phyloP scores from a whole-genome alignment of 192 early-diverging fungal species.

The Rhizophlyctis rosea region DNA sequence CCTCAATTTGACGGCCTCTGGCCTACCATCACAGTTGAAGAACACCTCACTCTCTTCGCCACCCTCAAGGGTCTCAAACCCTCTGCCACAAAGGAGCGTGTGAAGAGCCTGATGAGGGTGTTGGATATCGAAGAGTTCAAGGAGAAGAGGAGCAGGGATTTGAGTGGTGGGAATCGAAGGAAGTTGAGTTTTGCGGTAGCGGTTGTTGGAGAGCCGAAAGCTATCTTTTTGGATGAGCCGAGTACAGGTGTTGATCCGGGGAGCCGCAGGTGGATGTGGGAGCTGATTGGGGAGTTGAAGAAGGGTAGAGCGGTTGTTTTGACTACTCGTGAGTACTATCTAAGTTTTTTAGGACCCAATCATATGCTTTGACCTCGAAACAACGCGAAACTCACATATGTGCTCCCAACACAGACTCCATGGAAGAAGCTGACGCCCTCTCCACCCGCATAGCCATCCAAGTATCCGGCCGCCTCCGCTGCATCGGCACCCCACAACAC shows the following conservation, averaged over 20 bases:
- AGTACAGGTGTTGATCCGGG: constrained; percentile 29
- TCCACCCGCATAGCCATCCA: constrained; percentile 77
- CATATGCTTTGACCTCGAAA: constrained; percentile 71
- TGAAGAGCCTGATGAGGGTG: constrained; percentile 4
- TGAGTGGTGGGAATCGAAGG: constrained; percentile 75
- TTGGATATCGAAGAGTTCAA: constrained; percentile 45
- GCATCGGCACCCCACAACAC: constrained; percentile 58
- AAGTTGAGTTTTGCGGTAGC: constrained; percentile 50
- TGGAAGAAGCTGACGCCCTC: constrained; percentile 80
- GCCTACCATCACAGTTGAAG: constrained; percentile 40
- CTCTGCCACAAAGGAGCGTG: constrained; percentile 1
- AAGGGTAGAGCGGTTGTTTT: not conserved
- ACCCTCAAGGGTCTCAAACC: constrained; percentile 25
- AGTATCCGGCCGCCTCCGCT: constrained; percentile 70
- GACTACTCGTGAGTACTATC: not conserved
- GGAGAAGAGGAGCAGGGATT: too few species aligned
- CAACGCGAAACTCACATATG: constrained; percentile 63
- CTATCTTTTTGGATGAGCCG: constrained; percentile 81
- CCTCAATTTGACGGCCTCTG: constrained; percentile 48
- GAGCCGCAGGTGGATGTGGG: not conserved
- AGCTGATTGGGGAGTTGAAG: not conserved
- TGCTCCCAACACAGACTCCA: constrained; percentile 68
- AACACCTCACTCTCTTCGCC: constrained; percentile 40
- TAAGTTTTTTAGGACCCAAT: constrained; percentile 47
- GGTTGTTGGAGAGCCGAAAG: constrained; percentile 49